phyloP scores from a whole-genome alignment of 805 yeast species.

The Nakazawaea holstii region DNA sequence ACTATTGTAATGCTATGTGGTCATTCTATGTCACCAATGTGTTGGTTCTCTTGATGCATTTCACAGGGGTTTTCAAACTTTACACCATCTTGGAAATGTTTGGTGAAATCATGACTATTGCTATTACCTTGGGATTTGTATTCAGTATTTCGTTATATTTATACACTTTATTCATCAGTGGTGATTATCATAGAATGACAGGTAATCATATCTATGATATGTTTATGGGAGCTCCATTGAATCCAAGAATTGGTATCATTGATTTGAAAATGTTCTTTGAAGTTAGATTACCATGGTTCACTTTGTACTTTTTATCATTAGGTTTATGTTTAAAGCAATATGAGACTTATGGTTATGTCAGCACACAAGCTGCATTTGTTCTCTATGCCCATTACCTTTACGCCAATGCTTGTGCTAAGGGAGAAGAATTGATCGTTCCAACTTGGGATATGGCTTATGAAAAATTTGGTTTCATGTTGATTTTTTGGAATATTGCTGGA shows the following conservation, averaged over 20 bases:
- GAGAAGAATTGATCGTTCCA: constrained; percentile 95
- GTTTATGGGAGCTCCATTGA: constrained; percentile 96
- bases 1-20: constrained; percentile 89
- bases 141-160: constrained; percentile 68
- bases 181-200: constrained; percentile 85
- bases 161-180: constrained; percentile 56
- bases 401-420: constrained; percentile 96
- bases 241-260: constrained; percentile 89
- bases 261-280: constrained; percentile 97
- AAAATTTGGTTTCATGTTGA: constrained; percentile 97
- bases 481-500: constrained; percentile 99
- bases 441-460: constrained; percentile 99
- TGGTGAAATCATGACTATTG: constrained; percentile 90
- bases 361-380: constrained; percentile 70
- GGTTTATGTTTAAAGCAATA: constrained; percentile 75
- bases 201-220: constrained; percentile 87
- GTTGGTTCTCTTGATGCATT: constrained; percentile 58
- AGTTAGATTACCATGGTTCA: constrained; percentile 96
- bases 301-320: constrained; percentile 69
- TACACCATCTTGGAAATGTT: constrained; percentile 74
- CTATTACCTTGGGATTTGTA: constrained; percentile 71
- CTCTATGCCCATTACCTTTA: constrained; percentile 88
- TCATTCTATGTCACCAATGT: constrained; percentile 68
- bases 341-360: constrained; percentile 73
- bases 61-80: constrained; percentile 67